Evolutionary conservation across 1,284 basidiomycete genomes (phyloP), one percentile per base, ranked within the genome.

Genomic region (Volvariella volvacea): DNA sequence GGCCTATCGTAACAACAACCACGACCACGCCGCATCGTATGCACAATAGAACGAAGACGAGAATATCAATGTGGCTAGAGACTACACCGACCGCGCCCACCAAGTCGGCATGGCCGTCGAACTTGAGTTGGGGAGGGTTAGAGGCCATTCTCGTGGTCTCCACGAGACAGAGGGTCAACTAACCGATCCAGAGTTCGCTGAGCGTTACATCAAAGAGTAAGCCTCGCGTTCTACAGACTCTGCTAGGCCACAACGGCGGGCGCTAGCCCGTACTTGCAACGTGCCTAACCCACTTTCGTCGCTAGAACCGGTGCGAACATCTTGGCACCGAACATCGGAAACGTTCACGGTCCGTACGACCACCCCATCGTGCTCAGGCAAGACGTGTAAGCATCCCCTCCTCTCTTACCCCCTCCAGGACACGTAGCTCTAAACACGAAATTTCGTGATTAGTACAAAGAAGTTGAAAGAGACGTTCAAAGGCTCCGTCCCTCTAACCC

Each of bases 281-380:
- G 30, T 31, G n/a, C 30, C n/a, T 9, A 31, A 9, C 9, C 30
- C 9, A 31, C 9, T 31, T 38, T 21, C 1, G 2, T 38, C 15
- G 39, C n/a, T n/a, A 71, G 71, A 32, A 73, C 69, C 9, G 70
- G 71, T 9, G 71, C 71, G 3, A 58, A 59, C 22, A 67, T 74
- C 38, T 59, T 73, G 22, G 68, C 71, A 9, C 72, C 72, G 6
- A 72, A 70, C 44, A 73, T 74, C 41, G 71, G 72, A 2, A 74
- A 74, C 48, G 52, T 73, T 9, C 72, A 73, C 46, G 70, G 71
- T 2, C 64, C 61, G 20, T 74, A 73, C 47, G 51, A 72, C 43
- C 67, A 64, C 40, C 68, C 70, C 14, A 70, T 70, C 3, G 66
- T 71, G 51, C 72, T 73, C 54, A 62, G 64, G 9, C 67, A 68